phyloP scores from a whole-genome alignment of 2,329 filamentous ascomycete species.

The Botrytis fragariae region DNA sequence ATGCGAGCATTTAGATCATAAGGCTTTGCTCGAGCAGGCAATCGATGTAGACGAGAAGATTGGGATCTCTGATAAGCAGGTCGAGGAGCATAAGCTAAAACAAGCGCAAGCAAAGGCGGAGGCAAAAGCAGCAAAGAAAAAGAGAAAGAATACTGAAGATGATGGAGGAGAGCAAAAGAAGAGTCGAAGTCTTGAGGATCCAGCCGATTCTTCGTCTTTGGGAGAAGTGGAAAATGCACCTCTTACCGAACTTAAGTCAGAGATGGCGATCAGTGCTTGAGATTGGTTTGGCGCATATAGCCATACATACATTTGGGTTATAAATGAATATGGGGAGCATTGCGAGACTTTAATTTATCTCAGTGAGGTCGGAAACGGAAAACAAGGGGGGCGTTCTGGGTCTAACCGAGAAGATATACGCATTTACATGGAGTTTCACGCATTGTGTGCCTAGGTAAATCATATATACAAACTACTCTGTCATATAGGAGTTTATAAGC shows the following conservation, averaged over 20 bases:
- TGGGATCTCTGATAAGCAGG: slow-evolving; percentile 26
- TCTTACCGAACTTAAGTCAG: slow-evolving; percentile 5
- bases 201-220: neutral
- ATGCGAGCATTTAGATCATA: slow-evolving; percentile 63
- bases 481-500: neutral
- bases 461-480: neutral
- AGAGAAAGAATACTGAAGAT: slow-evolving; percentile 10
- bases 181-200: slow-evolving; percentile 7
- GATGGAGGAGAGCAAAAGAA: slow-evolving; percentile 13
- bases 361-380: neutral
- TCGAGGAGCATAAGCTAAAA: slow-evolving; percentile 23
- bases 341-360: neutral
- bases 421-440: slow-evolving; percentile 16
- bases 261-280: slow-evolving; percentile 13
- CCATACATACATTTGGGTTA: neutral
- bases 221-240: neutral
- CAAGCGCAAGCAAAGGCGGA: slow-evolving; percentile 23
- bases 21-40: slow-evolving; percentile 62
- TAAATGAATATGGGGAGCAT: neutral
- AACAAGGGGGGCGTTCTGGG: slow-evolving; percentile 9
- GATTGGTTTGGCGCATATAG: neutral
- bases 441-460: neutral
- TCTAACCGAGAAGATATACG: neutral
- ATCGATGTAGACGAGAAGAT: slow-evolving; percentile 55
- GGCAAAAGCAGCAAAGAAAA: slow-evolving; percentile 17